Base-by-base conservation (phyloP, 2,329 filamentous ascomycete species). In the Verticillium albo-atrum region DNA sequence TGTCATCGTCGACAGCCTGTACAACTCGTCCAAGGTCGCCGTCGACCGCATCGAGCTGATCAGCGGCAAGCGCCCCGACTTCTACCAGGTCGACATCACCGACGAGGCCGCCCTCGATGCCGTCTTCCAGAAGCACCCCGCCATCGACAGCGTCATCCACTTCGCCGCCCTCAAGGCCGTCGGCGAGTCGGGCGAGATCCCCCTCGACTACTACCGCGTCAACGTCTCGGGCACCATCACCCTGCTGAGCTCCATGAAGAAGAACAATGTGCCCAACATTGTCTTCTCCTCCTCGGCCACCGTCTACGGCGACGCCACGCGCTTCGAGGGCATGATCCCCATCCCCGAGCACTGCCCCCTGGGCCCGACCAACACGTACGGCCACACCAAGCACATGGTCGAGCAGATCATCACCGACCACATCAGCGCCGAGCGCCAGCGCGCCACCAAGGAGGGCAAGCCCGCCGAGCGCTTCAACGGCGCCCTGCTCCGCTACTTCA, bases 91-190 rank as follows among this genome's bases (percentile, higher is more conserved):
- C 72, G 95, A 99, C 77, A 85, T 99, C 70, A 97, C 92, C 67
- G 86, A 97, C 72, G 89, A 95, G 75, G 83, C 84, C 63, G 89
- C 82, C 14, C 83, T 99, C 60, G 91, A 97, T 74, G 87, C 88
- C 69, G 90, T 98, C 68, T 97, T 99, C 72, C 82, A 85, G 64
- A 90, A 89, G 71, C 89, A 98, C 77, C 92, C 93, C 56, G 89
- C 91, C 70, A 97, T 99, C 71, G 92, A 97, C 83, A 97, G 91
- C 73, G 95, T 98, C 66, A 98, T 99, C 70, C 95, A 99, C 82
- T 99, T 99, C 73, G 96, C 95, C 64, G 95, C 95, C 26, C 84
- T 99, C 67, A 99, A 99, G 89, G 94, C 96, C 54, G 95, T 99
- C 62, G 95, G 95, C 71, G 94, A 99, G 79, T 98, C 94, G 58